phyloP scores from a whole-genome alignment of 2,329 filamentous ascomycete genomes.

The Dryadomyces quercus-mongolicae region DNA sequence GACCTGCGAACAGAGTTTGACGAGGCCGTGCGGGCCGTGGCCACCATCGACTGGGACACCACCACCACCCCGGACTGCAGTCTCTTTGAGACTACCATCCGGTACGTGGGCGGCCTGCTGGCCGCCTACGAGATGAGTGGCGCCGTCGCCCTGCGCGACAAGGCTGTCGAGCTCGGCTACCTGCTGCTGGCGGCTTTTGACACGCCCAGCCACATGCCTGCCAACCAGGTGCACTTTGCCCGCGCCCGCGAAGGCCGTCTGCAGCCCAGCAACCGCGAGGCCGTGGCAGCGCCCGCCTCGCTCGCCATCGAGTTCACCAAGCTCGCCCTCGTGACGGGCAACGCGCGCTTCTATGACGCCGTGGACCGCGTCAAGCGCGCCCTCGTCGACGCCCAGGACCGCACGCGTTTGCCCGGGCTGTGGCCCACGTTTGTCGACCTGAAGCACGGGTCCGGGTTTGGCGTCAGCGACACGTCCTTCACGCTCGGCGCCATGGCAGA shows the following conservation, averaged over 20 bases:
- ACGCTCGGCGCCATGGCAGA: constrained; percentile 42
- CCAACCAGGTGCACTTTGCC: constrained; percentile 43
- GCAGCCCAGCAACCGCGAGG: constrained; percentile 22
- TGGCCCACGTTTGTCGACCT: constrained; percentile 58
- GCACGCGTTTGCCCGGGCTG: constrained; percentile 61
- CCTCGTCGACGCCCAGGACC: constrained; percentile 55
- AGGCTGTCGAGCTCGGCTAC: constrained; percentile 67
- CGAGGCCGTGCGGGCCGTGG: constrained; percentile 59
- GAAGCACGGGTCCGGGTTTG: constrained; percentile 22
- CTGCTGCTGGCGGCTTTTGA: constrained; percentile 74
- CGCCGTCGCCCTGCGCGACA: constrained; percentile 55
- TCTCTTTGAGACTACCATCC: constrained; percentile 82
- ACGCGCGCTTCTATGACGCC: constrained; percentile 63
- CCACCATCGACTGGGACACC: constrained; percentile 58
- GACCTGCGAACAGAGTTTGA: constrained; percentile 67
- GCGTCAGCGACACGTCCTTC: constrained; percentile 28
- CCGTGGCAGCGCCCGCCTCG: constrained; percentile 36
- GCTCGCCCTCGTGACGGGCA: constrained; percentile 54
- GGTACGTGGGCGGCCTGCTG: constrained; percentile 77
- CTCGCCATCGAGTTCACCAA: constrained; percentile 60
- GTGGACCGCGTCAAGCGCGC: constrained; percentile 60
- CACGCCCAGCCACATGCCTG: constrained; percentile 62
- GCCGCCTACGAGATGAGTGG: constrained; percentile 79
- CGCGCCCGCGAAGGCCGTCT: constrained; percentile 23
- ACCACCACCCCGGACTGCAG: constrained; percentile 47